Conservation (phyloP, 768 basidiomycete species). For the Floccularia luteovirens region DNA sequence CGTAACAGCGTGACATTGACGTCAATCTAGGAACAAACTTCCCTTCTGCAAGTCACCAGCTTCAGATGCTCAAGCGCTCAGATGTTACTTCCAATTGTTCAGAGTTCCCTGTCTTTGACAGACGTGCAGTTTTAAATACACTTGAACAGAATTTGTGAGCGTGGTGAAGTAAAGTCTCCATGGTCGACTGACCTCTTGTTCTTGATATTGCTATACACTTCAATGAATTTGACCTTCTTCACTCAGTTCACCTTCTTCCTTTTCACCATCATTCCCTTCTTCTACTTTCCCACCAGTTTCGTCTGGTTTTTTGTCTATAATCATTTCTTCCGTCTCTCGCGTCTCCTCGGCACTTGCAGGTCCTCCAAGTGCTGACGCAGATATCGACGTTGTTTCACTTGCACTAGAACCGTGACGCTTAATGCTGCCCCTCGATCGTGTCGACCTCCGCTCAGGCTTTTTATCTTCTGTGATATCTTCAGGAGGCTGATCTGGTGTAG, state of each 20-base stretch:
- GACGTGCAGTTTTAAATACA: too few species aligned
- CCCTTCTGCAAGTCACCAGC: too few species aligned
- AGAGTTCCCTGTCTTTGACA: too few species aligned
- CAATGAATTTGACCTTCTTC: slow-evolving; percentile 14
- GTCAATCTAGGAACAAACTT: too few species aligned
- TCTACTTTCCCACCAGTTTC: slow-evolving; percentile 5
- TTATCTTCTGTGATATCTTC: slow-evolving; percentile 27
- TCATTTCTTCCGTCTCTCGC: slow-evolving; percentile 1
- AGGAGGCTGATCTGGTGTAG: too few species aligned
- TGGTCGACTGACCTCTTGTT: slow-evolving; percentile 1
- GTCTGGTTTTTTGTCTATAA: slow-evolving; percentile 7
- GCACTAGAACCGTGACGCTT: slow-evolving; percentile 43
- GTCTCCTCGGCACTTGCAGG: slow-evolving; percentile 3
- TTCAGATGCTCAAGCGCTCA: too few species aligned
- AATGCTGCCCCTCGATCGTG: slow-evolving; percentile 32
- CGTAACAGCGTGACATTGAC: too few species aligned
- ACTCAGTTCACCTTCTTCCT: slow-evolving; percentile 34
- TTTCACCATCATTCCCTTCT: slow-evolving; percentile 17
- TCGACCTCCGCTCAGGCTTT: slow-evolving; percentile 35
- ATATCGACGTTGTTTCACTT: slow-evolving; percentile 32
- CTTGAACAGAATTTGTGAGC: too few species aligned
- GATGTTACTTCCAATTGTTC: too few species aligned
- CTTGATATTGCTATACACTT: background rate
- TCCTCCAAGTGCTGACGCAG: slow-evolving; percentile 7
- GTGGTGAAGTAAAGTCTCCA: too few species aligned